phyloP scores from a whole-genome alignment of 805 yeast species.

The Pichia cabralensis region DNA sequence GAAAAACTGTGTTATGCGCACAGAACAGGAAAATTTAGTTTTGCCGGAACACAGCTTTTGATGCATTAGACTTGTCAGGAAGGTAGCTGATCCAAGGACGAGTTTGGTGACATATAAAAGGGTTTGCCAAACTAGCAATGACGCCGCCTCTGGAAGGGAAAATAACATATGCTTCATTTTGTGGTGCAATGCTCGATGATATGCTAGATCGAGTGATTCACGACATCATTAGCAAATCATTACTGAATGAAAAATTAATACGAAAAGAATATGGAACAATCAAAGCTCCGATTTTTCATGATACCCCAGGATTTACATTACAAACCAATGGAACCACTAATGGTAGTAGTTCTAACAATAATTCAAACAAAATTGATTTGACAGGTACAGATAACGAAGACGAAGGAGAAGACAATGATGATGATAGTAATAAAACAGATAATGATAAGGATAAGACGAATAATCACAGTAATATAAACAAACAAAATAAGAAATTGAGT shows the following conservation, averaged over 20 bases:
- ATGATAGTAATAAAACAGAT: not conserved
- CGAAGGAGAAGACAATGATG: not conserved
- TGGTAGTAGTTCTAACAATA: no score
- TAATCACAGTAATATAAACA: not conserved
- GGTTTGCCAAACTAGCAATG: no score
- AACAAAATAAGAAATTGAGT: not conserved
- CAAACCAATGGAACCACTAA: slow-evolving; percentile 1
- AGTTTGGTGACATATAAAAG: no score
- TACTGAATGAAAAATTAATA: slow-evolving; percentile 24
- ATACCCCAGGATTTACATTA: slow-evolving; percentile 3
- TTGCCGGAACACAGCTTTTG: no score
- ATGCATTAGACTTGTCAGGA: no score
- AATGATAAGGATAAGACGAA: not conserved
- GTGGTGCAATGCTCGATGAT: slow-evolving; percentile 23
- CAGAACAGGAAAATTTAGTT: no score
- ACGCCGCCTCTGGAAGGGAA: slow-evolving; percentile 12
- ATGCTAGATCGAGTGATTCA: slow-evolving; percentile 27
- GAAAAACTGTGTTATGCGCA: no score
- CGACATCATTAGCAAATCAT: slow-evolving; percentile 22
- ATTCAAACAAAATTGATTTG: no score
- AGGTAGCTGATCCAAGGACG: no score
- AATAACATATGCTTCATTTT: slow-evolving; percentile 23
- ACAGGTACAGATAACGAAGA: slow-evolving; percentile 1
- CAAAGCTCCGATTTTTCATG: slow-evolving; percentile 18
- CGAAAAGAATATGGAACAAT: slow-evolving; percentile 24